phyloP scores from a whole-genome alignment of 768 basidiomycete genomes.

The Hericium rajendrae region DNA sequence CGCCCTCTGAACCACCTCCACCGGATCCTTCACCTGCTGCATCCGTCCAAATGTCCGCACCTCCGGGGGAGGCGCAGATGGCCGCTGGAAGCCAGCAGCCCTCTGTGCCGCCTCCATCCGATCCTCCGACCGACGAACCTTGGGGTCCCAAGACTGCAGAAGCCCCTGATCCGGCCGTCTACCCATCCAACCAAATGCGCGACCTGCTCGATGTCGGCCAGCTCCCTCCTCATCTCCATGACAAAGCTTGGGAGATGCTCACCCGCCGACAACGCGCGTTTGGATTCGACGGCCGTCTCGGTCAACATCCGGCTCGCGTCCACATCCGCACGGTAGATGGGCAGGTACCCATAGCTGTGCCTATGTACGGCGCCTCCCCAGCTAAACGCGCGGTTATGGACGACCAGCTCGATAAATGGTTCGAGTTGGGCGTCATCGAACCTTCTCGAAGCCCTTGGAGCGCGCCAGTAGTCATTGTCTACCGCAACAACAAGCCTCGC shows the following conservation, averaged over 20 bases:
- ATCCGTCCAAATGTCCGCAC: too few species aligned
- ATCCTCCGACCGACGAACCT: too few species aligned
- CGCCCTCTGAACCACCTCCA: too few species aligned
- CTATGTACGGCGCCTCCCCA: constrained; percentile 1
- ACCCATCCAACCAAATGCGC: not conserved
- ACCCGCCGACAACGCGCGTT: not conserved
- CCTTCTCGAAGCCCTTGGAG: not conserved
- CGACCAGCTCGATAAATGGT: not conserved
- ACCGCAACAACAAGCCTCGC: constrained; percentile 12
- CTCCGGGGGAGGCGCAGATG: too few species aligned
- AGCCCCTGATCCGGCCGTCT: not conserved
- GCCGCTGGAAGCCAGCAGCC: too few species aligned
- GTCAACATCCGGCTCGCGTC: too few species aligned
- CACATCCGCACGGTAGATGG: not conserved
- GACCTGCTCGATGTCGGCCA: too few species aligned
- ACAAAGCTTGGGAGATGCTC: constrained; percentile 1
- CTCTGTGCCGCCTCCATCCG: too few species aligned
- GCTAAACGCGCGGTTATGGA: too few species aligned
- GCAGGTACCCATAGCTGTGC: not conserved
- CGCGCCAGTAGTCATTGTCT: constrained; percentile 13
- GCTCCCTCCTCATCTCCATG: not conserved
- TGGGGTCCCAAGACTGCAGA: constrained; percentile 1
- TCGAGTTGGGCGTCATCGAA: too few species aligned
- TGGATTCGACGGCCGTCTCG: too few species aligned
- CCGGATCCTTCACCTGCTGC: too few species aligned